Evolutionary conservation across 805 yeast species (phyloP).

Genomic region (Teunomyces funiuensis): DNA sequence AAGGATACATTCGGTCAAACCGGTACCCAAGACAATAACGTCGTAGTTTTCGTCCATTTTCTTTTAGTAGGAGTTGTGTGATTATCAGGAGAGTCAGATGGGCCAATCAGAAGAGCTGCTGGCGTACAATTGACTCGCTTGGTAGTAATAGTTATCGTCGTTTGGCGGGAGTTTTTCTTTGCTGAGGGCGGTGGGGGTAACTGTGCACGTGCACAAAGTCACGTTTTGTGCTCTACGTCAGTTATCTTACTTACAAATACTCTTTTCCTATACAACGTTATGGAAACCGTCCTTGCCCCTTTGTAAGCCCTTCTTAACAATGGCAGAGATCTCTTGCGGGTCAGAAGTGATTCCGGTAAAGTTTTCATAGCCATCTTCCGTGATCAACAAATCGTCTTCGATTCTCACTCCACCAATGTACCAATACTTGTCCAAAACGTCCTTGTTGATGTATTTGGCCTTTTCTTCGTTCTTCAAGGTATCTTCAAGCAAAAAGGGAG

Average conservation of each 20-base stretch:
- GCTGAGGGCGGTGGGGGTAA: too few relatives aligned
- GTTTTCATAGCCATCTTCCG: slow-evolving; percentile 74
- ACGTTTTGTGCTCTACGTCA: too few relatives aligned
- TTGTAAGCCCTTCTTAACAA: slow-evolving; percentile 67
- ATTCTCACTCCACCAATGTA: slow-evolving; percentile 96
- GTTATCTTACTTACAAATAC: too few relatives aligned
- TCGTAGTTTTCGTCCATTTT: slow-evolving; percentile 94
- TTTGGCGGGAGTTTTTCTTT: slow-evolving; percentile 1
- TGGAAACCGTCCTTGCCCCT: slow-evolving; percentile 69
- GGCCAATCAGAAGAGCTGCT: not conserved
- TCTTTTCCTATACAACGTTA: slow-evolving; percentile 38
- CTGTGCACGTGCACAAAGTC: not conserved
- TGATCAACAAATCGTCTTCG: slow-evolving; percentile 87
- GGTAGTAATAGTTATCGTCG: slow-evolving; percentile 1
- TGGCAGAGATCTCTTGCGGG: slow-evolving; percentile 74
- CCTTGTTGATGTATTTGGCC: slow-evolving; percentile 58
- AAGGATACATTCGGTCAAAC: slow-evolving; percentile 94
- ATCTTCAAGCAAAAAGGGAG: slow-evolving; percentile 73
- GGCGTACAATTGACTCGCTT: not conserved
- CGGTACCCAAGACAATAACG: slow-evolving; percentile 91
- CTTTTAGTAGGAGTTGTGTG: slow-evolving; percentile 4
- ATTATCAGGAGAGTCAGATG: slow-evolving; percentile 6
- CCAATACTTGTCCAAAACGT: slow-evolving; percentile 73
- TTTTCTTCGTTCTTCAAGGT: slow-evolving; percentile 50
- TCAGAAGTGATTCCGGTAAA: slow-evolving; percentile 83